A percentile compares a stretch with the other conserved stretches of the same genome.
Evolutionary conservation across 352 stramenopile species (phyloP).

Genomic region (Peronospora farinosa): DNA sequence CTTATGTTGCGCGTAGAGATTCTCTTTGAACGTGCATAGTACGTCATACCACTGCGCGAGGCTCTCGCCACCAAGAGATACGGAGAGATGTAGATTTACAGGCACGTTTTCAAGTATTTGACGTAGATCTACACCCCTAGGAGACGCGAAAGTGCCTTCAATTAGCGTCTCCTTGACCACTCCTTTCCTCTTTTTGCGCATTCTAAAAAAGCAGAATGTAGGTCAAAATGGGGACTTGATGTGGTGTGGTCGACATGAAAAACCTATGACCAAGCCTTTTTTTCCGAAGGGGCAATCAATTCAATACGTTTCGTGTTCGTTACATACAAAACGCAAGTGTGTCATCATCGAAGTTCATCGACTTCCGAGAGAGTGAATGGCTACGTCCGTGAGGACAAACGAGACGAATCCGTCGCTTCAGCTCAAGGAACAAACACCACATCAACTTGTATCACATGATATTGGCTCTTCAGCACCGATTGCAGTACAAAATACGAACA

Average conservation of each 20-base stretch:
- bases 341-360: background rate
- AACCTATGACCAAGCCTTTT: background rate
- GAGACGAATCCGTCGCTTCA: slow-evolving; percentile 12
- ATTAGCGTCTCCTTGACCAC: slow-evolving; percentile 51
- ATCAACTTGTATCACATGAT: background rate
- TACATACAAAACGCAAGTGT: background rate
- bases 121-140: slow-evolving; percentile 32
- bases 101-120: slow-evolving; percentile 24
- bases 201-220: slow-evolving; percentile 35
- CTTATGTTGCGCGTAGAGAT: slow-evolving; percentile 68
- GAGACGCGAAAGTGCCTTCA: slow-evolving; percentile 17
- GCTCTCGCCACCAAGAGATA: slow-evolving; percentile 26
- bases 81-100: slow-evolving; percentile 31
- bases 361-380: slow-evolving; percentile 1
- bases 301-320: no score
- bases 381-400: slow-evolving; percentile 11
- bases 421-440: slow-evolving; percentile 9
- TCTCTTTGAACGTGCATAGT: slow-evolving; percentile 25
- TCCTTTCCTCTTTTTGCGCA: slow-evolving; percentile 78
- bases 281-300: background rate
- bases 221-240: background rate
- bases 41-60: slow-evolving; percentile 43
- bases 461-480: background rate
- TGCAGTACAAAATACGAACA: slow-evolving; percentile 20
- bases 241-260: background rate